Percentiles rank a stretch among this genome's conserved stretches.
These are phyloP conservation scores for Reticulascus tulasneorum DNA, from an alignment of 2,329 filamentous ascomycete genomes.

Conservation along the genomic window DNA sequence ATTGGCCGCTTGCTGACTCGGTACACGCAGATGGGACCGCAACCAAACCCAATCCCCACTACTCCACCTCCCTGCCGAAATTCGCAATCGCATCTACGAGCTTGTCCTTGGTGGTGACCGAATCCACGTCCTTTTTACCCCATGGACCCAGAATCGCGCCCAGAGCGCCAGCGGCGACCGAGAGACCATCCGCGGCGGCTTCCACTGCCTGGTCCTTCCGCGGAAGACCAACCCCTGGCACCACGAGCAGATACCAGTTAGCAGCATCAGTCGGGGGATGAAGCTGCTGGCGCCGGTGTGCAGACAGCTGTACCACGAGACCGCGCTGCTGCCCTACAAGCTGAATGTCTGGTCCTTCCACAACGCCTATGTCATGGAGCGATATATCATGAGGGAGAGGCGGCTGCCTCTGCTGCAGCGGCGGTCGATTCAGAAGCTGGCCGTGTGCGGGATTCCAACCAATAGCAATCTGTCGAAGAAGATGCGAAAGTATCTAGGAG, in stretches of 20 bases:
- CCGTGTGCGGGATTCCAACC: constrained; percentile 15
- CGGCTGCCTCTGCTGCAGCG: constrained; percentile 23
- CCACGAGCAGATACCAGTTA: too few species aligned
- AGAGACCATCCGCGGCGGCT: constrained; percentile 21
- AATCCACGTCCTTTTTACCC: constrained; percentile 17
- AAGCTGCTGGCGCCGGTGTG: constrained; percentile 29
- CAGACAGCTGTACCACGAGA: constrained; percentile 32
- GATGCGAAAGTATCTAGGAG: too few species aligned
- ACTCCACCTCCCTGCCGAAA: constrained; percentile 20
- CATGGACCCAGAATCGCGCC: not conserved
- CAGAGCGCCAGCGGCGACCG: constrained; percentile 3
- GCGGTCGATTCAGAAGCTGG: constrained; percentile 25
- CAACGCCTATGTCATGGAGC: constrained; percentile 25
- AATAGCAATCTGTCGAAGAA: too few species aligned
- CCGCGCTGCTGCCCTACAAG: constrained; percentile 26
- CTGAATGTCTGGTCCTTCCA: constrained; percentile 31
- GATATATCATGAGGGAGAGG: constrained; percentile 27
- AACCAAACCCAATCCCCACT: constrained; percentile 10
- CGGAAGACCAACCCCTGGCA: constrained; percentile 25
- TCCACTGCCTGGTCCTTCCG: constrained; percentile 23
- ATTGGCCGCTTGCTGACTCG: not conserved
- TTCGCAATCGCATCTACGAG: constrained; percentile 19
- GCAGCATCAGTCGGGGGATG: constrained; percentile 16
- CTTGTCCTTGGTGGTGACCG: constrained; percentile 16
- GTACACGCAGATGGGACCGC: constrained; percentile 7